A percentile compares a stretch with the other conserved stretches of the same genome.
phyloP scores from a whole-genome alignment of 192 early-diverging fungal genomes.

The Spizellomyces sp. region DNA sequence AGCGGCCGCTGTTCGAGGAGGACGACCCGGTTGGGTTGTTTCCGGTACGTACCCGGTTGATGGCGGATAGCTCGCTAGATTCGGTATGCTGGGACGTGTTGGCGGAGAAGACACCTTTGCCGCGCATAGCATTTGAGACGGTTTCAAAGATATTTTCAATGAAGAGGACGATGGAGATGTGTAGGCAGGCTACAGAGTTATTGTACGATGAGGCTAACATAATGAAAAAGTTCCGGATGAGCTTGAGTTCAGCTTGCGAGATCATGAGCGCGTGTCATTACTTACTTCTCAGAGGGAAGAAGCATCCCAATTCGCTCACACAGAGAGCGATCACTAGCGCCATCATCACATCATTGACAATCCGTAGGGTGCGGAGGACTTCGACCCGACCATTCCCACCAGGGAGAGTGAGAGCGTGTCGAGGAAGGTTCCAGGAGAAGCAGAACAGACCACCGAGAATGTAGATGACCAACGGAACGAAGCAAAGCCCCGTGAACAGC shows the following conservation, averaged over 20 bases:
- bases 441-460: constrained; percentile 20
- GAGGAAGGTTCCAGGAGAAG: constrained; percentile 28
- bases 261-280: background rate
- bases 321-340: constrained; percentile 3
- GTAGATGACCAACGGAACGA: constrained; percentile 25
- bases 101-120: constrained; percentile 13
- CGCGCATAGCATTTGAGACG: constrained; percentile 16
- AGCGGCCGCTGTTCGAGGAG: no score
- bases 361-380: constrained; percentile 14
- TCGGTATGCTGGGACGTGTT: background rate
- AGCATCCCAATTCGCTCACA: constrained; percentile 4
- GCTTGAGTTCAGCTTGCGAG: background rate
- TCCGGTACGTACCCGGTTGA: no score
- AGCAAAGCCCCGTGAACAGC: constrained; percentile 11
- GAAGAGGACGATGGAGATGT: constrained; percentile 17
- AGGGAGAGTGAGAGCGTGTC: background rate
- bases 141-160: constrained; percentile 33
- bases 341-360: constrained; percentile 31
- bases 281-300: constrained; percentile 27
- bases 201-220: constrained; percentile 6
- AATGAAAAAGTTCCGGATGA: background rate
- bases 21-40: no score
- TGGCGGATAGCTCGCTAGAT: background rate
- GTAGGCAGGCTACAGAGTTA: constrained; percentile 25
- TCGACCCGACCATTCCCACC: background rate